These are phyloP conservation scores for Digitaria exilis DNA, from an alignment of 202 grass and related monocot genomes.

Conservation along the genomic window DNA sequence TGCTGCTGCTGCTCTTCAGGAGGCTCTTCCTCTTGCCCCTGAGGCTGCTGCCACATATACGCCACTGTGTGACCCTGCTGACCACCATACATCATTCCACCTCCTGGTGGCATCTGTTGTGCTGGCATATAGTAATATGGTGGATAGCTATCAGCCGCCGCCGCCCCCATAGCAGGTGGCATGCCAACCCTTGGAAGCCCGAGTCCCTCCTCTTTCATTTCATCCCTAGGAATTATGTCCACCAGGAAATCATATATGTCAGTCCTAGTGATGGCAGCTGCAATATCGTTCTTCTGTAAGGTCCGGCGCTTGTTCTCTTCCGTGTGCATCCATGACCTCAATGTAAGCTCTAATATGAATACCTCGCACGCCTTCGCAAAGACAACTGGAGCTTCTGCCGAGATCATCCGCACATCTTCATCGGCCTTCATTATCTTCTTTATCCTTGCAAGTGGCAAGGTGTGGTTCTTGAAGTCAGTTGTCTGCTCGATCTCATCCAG, in stretches of 20 bases:
- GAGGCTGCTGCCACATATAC: slow-evolving; percentile 64
- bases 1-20: slow-evolving; percentile 46
- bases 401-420: slow-evolving; percentile 96
- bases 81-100: slow-evolving; percentile 52
- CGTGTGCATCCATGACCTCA: slow-evolving; percentile 94
- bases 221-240: slow-evolving; percentile 93
- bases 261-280: slow-evolving; percentile 85
- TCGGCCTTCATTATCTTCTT: slow-evolving; percentile 99
- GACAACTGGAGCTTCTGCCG: slow-evolving; percentile 84
- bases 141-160: slow-evolving; percentile 39
- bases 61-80: slow-evolving; percentile 52
- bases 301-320: slow-evolving; percentile 97
- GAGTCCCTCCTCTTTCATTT: slow-evolving; percentile 85
- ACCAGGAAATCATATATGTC: slow-evolving; percentile 96
- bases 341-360: slow-evolving; percentile 89
- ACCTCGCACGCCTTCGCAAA: slow-evolving; percentile 96
- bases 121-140: slow-evolving; percentile 54
- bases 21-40: slow-evolving; percentile 43
- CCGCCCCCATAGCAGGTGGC: slow-evolving; percentile 47
- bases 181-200: slow-evolving; percentile 71
- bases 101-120: slow-evolving; percentile 46
- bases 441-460: slow-evolving; percentile 84
- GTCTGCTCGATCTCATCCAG: slow-evolving; percentile 78
- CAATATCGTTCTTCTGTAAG: slow-evolving; percentile 96
- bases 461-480: slow-evolving; percentile 91